Percentiles rank a stretch among this genome's conserved stretches.
These are phyloP conservation scores for Cladosporium sp. DNA, from an alignment of 2,329 filamentous ascomycete genomes.

Conservation along the genomic window DNA sequence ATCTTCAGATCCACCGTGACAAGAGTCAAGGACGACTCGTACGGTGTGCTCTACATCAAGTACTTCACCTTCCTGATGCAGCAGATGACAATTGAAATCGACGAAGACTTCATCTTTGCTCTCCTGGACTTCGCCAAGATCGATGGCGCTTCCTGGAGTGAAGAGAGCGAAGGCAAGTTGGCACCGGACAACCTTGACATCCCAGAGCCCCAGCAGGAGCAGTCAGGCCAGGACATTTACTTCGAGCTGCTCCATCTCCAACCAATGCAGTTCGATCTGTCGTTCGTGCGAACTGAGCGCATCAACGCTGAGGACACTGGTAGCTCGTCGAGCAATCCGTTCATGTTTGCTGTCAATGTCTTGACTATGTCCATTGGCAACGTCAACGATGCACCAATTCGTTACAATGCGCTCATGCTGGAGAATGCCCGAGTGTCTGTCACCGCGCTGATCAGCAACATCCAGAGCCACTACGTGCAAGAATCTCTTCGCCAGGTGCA, in stretches of 20 bases:
- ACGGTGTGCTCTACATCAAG: slow-evolving; percentile 96
- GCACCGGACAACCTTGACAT: slow-evolving; percentile 89
- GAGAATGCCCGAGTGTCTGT: slow-evolving; percentile 93
- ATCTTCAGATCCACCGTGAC: slow-evolving; percentile 90
- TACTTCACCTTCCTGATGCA: slow-evolving; percentile 91
- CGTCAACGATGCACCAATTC: slow-evolving; percentile 93
- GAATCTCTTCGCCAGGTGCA: slow-evolving; percentile 94
- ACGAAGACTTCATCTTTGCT: slow-evolving; percentile 97
- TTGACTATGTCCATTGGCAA: slow-evolving; percentile 99
- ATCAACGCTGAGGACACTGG: slow-evolving; percentile 96
- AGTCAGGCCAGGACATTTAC: slow-evolving; percentile 90
- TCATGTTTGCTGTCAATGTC: slow-evolving; percentile 99
- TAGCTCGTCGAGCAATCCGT: slow-evolving; percentile 74
- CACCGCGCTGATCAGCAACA: slow-evolving; percentile 74
- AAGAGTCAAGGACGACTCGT: slow-evolving; percentile 95
- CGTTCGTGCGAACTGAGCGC: slow-evolving; percentile 92
- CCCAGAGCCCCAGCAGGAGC: slow-evolving; percentile 80
- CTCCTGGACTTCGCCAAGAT: slow-evolving; percentile 93
- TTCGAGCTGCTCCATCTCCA: slow-evolving; percentile 96
- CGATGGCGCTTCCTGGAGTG: slow-evolving; percentile 81
- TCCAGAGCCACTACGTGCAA: slow-evolving; percentile 93
- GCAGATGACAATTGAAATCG: slow-evolving; percentile 96
- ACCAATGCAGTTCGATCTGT: slow-evolving; percentile 95
- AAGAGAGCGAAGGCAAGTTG: slow-evolving; percentile 76
- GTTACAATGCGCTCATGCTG: slow-evolving; percentile 87